Percentiles rank a stretch among this genome's conserved stretches.
These are phyloP conservation scores for Yamadazyma blattariae DNA, from an alignment of 1,139 yeast species.

Conservation along the genomic window DNA sequence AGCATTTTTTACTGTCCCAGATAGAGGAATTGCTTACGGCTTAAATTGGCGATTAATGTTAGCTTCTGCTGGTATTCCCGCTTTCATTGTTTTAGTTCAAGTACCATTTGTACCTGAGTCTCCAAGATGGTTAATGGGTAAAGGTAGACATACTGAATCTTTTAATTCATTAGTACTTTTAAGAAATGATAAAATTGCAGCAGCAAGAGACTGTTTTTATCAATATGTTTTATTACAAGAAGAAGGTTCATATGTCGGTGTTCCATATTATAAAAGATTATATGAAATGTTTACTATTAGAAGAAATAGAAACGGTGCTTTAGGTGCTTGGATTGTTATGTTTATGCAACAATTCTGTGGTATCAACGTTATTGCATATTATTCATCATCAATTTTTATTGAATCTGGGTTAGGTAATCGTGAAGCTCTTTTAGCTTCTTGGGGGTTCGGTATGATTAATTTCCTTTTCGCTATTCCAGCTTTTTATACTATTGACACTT, in stretches of 20 bases:
- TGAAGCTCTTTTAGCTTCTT: constrained; percentile 70
- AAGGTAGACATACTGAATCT: constrained; percentile 57
- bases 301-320: constrained; percentile 80
- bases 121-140: constrained; percentile 79
- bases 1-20: constrained; percentile 46
- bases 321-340: constrained; percentile 81
- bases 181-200: constrained; percentile 53
- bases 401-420: constrained; percentile 63
- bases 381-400: constrained; percentile 70
- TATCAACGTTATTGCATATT: constrained; percentile 83
- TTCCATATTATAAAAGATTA: constrained; percentile 50
- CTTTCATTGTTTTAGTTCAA: constrained; percentile 60
- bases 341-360: constrained; percentile 95
- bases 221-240: constrained; percentile 65
- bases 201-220: constrained; percentile 76
- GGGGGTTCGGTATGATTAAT: constrained; percentile 85
- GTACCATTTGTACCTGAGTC: constrained; percentile 76
- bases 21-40: constrained; percentile 39
- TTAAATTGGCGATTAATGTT: constrained; percentile 81
- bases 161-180: constrained; percentile 49
- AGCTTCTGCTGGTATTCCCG: constrained; percentile 76
- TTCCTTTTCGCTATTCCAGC: constrained; percentile 85
- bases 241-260: constrained; percentile 51
- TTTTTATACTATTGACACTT: constrained; percentile 73
- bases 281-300: constrained; percentile 62